A percentile compares a stretch with the other conserved stretches of the same genome.
Conservation (phyloP, 1,284 basidiomycete species). For the Malassezia dermatis region DNA sequence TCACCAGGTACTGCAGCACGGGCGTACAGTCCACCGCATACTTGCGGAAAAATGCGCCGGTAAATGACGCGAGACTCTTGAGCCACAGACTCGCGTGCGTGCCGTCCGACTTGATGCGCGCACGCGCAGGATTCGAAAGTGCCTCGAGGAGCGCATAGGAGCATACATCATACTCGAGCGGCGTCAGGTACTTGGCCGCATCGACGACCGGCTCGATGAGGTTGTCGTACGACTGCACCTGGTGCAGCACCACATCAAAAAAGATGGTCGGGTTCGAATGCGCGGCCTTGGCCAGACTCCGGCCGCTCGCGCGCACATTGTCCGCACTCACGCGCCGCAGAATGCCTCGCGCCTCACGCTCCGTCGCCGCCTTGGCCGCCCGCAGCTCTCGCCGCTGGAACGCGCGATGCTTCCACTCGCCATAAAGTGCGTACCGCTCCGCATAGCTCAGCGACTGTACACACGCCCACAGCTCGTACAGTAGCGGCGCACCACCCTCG, state of each 20-base stretch:
- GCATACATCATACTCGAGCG: slow-evolving; percentile 86
- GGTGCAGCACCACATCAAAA: slow-evolving; percentile 77
- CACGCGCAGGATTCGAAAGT: slow-evolving; percentile 66
- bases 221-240: slow-evolving; percentile 95
- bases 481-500: slow-evolving; percentile 59
- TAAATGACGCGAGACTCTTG: slow-evolving; percentile 74
- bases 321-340: slow-evolving; percentile 50
- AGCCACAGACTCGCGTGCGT: slow-evolving; percentile 86
- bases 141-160: slow-evolving; percentile 80
- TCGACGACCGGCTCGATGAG: slow-evolving; percentile 81
- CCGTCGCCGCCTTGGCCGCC: slow-evolving; percentile 52
- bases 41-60: slow-evolving; percentile 78
- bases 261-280: slow-evolving; percentile 88
- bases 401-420: slow-evolving; percentile 78
- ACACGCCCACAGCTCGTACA: slow-evolving; percentile 51
- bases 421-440: slow-evolving; percentile 77
- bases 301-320: slow-evolving; percentile 67
- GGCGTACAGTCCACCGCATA: slow-evolving; percentile 66
- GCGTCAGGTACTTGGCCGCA: slow-evolving; percentile 75
- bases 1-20: slow-evolving; percentile 77
- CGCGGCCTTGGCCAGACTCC: slow-evolving; percentile 82
- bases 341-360: slow-evolving; percentile 50
- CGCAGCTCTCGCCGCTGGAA: slow-evolving; percentile 50
- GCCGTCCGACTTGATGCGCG: slow-evolving; percentile 80
- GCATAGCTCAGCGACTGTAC: slow-evolving; percentile 67